A percentile compares a stretch with the other conserved stretches of the same genome.
Conservation (phyloP, 129 eudicot species). For the Smallanthus sonchifolius region DNA sequence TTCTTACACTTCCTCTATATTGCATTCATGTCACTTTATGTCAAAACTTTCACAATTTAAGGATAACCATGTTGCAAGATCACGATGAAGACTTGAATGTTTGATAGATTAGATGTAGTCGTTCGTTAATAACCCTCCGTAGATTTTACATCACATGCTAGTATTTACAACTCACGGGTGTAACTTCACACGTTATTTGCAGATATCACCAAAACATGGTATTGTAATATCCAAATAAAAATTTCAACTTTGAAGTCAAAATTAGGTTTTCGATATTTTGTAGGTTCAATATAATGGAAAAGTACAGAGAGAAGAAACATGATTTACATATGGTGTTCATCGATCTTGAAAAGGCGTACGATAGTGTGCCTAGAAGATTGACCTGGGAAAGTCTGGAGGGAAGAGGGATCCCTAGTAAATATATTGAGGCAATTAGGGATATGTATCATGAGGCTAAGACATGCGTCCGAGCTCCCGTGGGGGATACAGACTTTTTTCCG, state of each 20-base stretch:
- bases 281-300: too few relatives aligned
- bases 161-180: not conserved
- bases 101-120: not conserved
- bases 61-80: not conserved
- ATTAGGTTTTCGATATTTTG: not conserved
- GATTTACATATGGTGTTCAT: too few relatives aligned
- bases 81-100: not conserved
- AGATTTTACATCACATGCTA: not conserved
- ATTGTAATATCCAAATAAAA: not conserved
- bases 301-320: too few relatives aligned
- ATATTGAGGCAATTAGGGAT: too few relatives aligned
- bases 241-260: not conserved
- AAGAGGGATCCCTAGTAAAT: too few relatives aligned
- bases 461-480: too few relatives aligned
- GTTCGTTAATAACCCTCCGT: not conserved
- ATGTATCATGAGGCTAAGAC: too few relatives aligned
- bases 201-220: not conserved
- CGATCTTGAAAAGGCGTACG: too few relatives aligned
- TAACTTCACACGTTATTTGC: not conserved
- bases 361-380: too few relatives aligned
- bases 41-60: not conserved
- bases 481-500: too few relatives aligned
- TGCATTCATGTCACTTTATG: not conserved
- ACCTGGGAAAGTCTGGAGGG: too few relatives aligned
- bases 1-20: not conserved